These are phyloP conservation scores for Sclerotinia glacialis DNA, from an alignment of 2,329 filamentous ascomycete genomes.

Conservation along the genomic window DNA sequence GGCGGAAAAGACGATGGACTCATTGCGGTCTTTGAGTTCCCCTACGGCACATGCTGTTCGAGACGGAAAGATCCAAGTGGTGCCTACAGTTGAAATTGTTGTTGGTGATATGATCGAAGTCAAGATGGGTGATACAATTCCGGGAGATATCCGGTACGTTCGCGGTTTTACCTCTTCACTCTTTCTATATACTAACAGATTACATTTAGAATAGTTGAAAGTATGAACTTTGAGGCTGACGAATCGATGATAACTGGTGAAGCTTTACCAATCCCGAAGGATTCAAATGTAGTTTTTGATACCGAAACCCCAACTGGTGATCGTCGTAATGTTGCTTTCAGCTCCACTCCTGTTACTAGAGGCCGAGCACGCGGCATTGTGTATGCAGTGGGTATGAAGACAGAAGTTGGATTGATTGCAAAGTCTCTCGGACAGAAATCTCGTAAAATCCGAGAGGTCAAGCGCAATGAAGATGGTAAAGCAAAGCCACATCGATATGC, in stretches of 20 bases:
- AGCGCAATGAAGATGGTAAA: slow-evolving; percentile 49
- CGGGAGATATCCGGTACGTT: slow-evolving; percentile 42
- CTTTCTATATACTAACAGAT: slow-evolving; percentile 22
- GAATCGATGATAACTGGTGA: slow-evolving; percentile 63
- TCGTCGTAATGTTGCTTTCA: slow-evolving; percentile 59
- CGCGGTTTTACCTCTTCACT: not conserved
- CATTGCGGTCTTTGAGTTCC: slow-evolving; percentile 49
- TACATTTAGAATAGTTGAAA: slow-evolving; percentile 46
- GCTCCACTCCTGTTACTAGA: slow-evolving; percentile 60
- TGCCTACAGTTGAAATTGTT: slow-evolving; percentile 54
- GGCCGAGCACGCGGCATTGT: slow-evolving; percentile 60
- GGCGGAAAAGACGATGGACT: slow-evolving; percentile 54
- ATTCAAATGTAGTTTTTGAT: slow-evolving; percentile 48
- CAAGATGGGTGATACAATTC: slow-evolving; percentile 47
- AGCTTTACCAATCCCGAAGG: slow-evolving; percentile 57
- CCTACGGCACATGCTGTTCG: slow-evolving; percentile 51
- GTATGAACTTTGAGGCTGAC: slow-evolving; percentile 56
- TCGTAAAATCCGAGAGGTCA: slow-evolving; percentile 46
- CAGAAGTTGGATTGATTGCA: slow-evolving; percentile 64
- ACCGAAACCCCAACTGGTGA: slow-evolving; percentile 56
- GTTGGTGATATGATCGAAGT: slow-evolving; percentile 58
- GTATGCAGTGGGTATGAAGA: slow-evolving; percentile 58
- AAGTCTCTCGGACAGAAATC: slow-evolving; percentile 54
- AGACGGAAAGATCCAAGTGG: slow-evolving; percentile 48
- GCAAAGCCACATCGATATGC: slow-evolving; percentile 49